Percentiles rank a stretch among this genome's conserved stretches.
Evolutionary conservation across 495 filamentous ascomycete species (phyloP).

Genomic region (Cudoniella acicularis): DNA sequence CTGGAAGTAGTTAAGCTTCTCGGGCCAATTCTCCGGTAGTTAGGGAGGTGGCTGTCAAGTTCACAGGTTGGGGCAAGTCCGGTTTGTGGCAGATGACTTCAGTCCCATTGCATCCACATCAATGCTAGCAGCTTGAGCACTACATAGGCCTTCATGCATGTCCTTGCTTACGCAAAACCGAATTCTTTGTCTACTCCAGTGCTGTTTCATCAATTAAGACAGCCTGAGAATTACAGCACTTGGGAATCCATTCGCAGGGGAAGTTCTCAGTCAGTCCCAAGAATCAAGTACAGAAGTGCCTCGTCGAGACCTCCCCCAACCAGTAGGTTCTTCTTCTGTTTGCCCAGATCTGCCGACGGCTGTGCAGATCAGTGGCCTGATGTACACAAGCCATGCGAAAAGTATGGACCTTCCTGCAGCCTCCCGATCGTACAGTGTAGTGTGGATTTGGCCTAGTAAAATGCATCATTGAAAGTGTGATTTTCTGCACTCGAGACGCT

Average conservation of each 20-base stretch:
- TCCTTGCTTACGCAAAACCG: neutral
- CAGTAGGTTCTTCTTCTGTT: constrained; percentile 10
- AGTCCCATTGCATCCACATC: neutral
- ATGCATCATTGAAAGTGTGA: neutral
- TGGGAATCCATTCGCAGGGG: constrained; percentile 8
- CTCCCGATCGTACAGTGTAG: constrained; percentile 3
- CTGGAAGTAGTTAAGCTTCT: constrained; percentile 13
- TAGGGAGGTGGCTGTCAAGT: constrained; percentile 14
- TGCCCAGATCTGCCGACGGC: constrained; percentile 10
- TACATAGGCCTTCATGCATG: neutral
- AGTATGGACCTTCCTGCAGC: constrained; percentile 7
- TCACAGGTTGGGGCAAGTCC: constrained; percentile 3
- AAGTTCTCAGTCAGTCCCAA: constrained; percentile 12
- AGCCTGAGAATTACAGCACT: constrained; percentile 7
- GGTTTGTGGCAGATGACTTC: constrained; percentile 7
- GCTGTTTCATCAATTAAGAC: constrained; percentile 16
- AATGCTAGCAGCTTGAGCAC: neutral
- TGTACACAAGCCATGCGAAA: constrained; percentile 7
- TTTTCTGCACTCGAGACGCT: neutral
- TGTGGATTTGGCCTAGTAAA: neutral
- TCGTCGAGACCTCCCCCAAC: constrained; percentile 6
- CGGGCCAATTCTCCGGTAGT: constrained; percentile 12
- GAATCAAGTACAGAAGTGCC: constrained; percentile 12
- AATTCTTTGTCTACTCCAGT: constrained; percentile 13
- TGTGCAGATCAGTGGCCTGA: constrained; percentile 12